Percentiles rank a stretch among this genome's conserved stretches.
Evolutionary conservation across 106 monocot genomes (phyloP).

Genomic region (Vanilla planifolia): DNA sequence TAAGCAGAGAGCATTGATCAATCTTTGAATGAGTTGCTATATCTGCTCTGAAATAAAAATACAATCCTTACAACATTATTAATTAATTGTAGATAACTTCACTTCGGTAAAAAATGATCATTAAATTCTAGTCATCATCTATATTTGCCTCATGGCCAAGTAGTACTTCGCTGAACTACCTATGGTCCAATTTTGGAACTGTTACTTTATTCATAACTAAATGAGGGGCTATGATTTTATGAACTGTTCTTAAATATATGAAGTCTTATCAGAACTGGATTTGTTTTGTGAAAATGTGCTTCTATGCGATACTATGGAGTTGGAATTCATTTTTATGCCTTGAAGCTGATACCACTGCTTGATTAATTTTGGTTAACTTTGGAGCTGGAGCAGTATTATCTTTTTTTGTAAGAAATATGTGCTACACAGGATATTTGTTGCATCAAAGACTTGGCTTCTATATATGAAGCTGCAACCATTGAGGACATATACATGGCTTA

Average conservation of each 20-base stretch:
- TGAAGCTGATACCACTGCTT: too few relatives aligned
- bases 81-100: not conserved
- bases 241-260: too few relatives aligned
- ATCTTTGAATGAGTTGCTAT: not conserved
- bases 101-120: not conserved
- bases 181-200: too few relatives aligned
- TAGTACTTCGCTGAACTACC: too few relatives aligned
- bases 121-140: not conserved
- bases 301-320: too few relatives aligned
- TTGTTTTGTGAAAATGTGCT: too few relatives aligned
- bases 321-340: too few relatives aligned
- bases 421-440: constrained; percentile 63
- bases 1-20: not conserved
- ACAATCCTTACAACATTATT: not conserved
- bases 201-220: too few relatives aligned
- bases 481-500: constrained; percentile 93
- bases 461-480: constrained; percentile 85
- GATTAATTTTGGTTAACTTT: not conserved
- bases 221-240: too few relatives aligned
- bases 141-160: not conserved
- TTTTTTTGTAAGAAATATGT: not conserved
- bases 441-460: constrained; percentile 65
- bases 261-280: too few relatives aligned
- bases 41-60: not conserved
- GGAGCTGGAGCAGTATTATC: not conserved